A percentile compares a stretch with the other conserved stretches of the same genome.
These are phyloP conservation scores for Thielaviopsis ethacetica DNA, from an alignment of 2,329 filamentous ascomycete species.

Conservation along the genomic window DNA sequence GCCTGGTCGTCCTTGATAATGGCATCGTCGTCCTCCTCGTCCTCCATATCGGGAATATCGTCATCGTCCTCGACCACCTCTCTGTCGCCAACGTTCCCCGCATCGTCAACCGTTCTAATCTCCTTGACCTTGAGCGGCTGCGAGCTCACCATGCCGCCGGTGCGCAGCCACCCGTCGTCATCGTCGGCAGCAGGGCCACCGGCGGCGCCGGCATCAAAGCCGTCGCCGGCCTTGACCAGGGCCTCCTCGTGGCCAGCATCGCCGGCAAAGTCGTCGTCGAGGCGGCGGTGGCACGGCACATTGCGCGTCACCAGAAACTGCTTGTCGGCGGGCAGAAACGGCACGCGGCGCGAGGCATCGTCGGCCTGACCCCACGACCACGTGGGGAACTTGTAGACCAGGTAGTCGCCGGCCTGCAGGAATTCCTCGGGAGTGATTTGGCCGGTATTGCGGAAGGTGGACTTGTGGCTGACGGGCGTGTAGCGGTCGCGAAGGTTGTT, in stretches of 20 bases:
- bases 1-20: conserved; percentile 58
- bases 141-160: conserved; percentile 60
- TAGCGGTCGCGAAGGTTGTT: conserved; percentile 85
- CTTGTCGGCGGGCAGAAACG: conserved; percentile 73
- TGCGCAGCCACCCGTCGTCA: conserved; percentile 84
- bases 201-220: conserved; percentile 25
- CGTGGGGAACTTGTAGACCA: conserved; percentile 97
- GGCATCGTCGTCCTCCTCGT: conserved; percentile 91
- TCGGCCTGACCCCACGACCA: conserved; percentile 94
- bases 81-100: conserved; percentile 66
- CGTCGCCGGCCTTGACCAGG: conserved; percentile 65
- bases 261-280: conserved; percentile 87
- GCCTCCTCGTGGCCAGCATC: conserved; percentile 76
- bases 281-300: conserved; percentile 78
- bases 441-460: conserved; percentile 83
- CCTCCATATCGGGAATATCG: conserved; percentile 96
- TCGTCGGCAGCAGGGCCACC: conserved; percentile 32
- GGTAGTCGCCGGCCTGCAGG: conserved; percentile 84
- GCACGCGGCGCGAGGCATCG: conserved; percentile 58
- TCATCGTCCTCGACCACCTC: conserved; percentile 59
- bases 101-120: conserved; percentile 77
- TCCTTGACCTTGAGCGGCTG: conserved; percentile 64
- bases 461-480: conserved; percentile 75
- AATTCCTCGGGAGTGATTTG: conserved; percentile 98
- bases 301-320: conserved; percentile 92